phyloP scores from a whole-genome alignment of 2,329 filamentous ascomycete genomes.

The Xylaria sp. region DNA sequence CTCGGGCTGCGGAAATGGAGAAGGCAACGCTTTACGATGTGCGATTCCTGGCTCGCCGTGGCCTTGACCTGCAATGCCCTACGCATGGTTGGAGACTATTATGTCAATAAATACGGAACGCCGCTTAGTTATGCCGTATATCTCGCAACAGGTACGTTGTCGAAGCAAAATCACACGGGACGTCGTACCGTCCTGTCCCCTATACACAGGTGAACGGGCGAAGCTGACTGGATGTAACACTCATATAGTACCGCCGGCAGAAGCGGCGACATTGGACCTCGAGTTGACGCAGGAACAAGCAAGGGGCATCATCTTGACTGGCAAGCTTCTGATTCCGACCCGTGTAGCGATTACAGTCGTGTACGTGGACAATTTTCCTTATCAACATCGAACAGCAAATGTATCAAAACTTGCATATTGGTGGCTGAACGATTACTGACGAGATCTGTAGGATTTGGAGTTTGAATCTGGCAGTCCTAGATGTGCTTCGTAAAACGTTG shows the following conservation, averaged over 20 bases:
- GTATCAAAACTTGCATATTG: background rate
- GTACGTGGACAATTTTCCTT: slow-evolving; percentile 20
- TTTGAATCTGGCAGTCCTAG: slow-evolving; percentile 35
- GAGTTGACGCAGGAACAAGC: slow-evolving; percentile 7
- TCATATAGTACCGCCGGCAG: background rate
- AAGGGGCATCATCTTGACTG: slow-evolving; percentile 18
- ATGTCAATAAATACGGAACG: slow-evolving; percentile 27
- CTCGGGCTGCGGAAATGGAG: slow-evolving; percentile 28
- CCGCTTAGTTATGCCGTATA: slow-evolving; percentile 20
- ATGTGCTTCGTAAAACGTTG: slow-evolving; percentile 14
- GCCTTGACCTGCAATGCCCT: slow-evolving; percentile 27
- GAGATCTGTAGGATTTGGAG: slow-evolving; percentile 36
- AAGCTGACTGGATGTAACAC: background rate
- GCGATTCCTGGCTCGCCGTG: slow-evolving; percentile 33
- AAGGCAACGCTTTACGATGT: slow-evolving; percentile 7
- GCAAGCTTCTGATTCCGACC: slow-evolving; percentile 26
- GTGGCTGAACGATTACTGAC: background rate
- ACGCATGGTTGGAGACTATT: slow-evolving; percentile 23
- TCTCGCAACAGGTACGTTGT: slow-evolving; percentile 10
- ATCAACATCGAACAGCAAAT: no score
- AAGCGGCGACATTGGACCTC: background rate
- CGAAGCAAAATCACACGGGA: background rate
- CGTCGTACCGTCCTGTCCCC: no score
- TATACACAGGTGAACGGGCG: background rate
- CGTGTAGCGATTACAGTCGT: slow-evolving; percentile 26